A percentile compares a stretch with the other conserved stretches of the same genome.
Conservation (phyloP, 768 basidiomycete genomes). For the Leccinum uliginosum region DNA sequence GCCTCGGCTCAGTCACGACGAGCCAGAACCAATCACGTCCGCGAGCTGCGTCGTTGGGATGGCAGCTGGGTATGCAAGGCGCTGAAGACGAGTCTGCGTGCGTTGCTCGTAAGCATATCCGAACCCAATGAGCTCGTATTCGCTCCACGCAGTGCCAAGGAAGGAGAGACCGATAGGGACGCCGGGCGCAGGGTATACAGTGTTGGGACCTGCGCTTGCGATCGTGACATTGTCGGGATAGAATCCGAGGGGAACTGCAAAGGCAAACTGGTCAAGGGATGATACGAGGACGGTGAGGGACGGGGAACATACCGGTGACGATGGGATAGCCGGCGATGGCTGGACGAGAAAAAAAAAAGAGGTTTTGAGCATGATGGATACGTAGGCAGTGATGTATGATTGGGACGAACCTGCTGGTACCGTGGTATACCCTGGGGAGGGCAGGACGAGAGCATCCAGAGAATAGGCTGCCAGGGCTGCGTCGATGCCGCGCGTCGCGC, state of each 20-base stretch:
- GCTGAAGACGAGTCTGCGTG: slow-evolving; percentile 47
- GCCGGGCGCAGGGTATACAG: slow-evolving; percentile 35
- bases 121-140: slow-evolving; percentile 36
- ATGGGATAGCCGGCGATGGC: slow-evolving; percentile 35
- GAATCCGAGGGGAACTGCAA: slow-evolving; percentile 37
- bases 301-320: slow-evolving; percentile 23
- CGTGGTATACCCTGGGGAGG: slow-evolving; percentile 26
- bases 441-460: slow-evolving; percentile 49
- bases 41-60: slow-evolving; percentile 51
- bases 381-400: neutral
- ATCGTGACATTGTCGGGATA: slow-evolving; percentile 30
- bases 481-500: slow-evolving; percentile 51
- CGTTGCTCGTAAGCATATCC: slow-evolving; percentile 51
- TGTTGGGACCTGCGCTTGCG: slow-evolving; percentile 32
- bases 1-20: neutral
- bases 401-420: slow-evolving; percentile 16
- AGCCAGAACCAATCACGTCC: slow-evolving; percentile 26
- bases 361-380: neutral
- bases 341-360: neutral
- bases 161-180: slow-evolving; percentile 40
- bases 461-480: slow-evolving; percentile 41
- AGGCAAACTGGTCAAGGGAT: neutral
- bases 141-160: slow-evolving; percentile 42
- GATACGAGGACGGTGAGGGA: neutral
- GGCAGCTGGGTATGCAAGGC: slow-evolving; percentile 47